These are phyloP conservation scores for Coniochaeta sp. DNA, from an alignment of 2,329 filamentous ascomycete genomes.

Conservation along the genomic window DNA sequence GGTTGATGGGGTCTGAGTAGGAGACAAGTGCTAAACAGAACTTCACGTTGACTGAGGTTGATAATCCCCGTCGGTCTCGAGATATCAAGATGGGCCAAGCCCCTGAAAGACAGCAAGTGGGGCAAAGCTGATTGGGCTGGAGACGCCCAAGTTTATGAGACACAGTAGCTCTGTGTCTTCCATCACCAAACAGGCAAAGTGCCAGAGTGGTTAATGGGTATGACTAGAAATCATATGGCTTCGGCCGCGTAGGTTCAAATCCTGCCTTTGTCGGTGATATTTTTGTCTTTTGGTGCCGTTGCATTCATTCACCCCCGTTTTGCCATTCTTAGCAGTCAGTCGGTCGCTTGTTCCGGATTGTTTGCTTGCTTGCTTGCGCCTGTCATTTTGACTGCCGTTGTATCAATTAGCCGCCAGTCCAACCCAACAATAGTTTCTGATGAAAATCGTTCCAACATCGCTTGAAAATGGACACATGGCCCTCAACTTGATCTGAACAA, in stretches of 20 bases:
- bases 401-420: too few species aligned
- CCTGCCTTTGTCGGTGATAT: constrained; percentile 3
- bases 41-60: too few species aligned
- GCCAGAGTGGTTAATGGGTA: constrained; percentile 5
- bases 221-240: constrained; percentile 5
- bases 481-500: neutral
- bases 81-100: too few species aligned
- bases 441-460: neutral
- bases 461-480: neutral
- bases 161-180: neutral
- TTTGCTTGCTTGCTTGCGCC: too few species aligned
- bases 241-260: constrained; percentile 5
- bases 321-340: neutral
- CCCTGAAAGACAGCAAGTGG: too few species aligned
- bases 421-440: too few species aligned
- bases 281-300: constrained; percentile 1
- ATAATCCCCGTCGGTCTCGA: too few species aligned
- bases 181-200: neutral
- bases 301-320: neutral
- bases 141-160: too few species aligned
- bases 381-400: too few species aligned
- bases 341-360: neutral
- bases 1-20: too few species aligned
- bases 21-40: too few species aligned
- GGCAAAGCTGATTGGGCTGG: too few species aligned